These are phyloP conservation scores for Saitozyma podzolica DNA, from an alignment of 768 basidiomycete species.

Conservation along the genomic window DNA sequence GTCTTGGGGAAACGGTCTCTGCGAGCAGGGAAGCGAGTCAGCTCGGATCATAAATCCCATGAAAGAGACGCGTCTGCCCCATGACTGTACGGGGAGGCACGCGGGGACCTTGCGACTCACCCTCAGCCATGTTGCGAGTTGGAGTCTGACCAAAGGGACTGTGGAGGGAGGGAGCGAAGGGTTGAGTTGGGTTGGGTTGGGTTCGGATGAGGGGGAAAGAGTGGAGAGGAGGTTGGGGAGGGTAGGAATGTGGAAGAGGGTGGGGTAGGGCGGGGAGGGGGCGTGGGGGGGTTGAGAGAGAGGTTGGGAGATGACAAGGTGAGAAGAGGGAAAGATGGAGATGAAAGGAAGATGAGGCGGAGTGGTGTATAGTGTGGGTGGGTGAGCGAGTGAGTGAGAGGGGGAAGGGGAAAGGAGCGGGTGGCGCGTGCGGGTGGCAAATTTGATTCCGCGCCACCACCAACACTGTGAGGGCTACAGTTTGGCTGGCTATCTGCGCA, in stretches of 20 bases:
- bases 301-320: neutral
- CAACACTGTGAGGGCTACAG: too few species aligned
- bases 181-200: constrained; percentile 9
- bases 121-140: constrained; percentile 22
- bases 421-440: neutral
- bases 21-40: neutral
- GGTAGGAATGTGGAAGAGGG: too few species aligned
- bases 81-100: too few species aligned
- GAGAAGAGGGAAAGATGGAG: constrained; percentile 6
- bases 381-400: too few species aligned
- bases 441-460: constrained; percentile 6
- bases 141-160: neutral
- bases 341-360: constrained; percentile 4
- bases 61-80: too few species aligned
- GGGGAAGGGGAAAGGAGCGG: too few species aligned
- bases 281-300: too few species aligned
- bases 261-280: too few species aligned
- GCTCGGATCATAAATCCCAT: too few species aligned
- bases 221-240: neutral
- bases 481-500: too few species aligned
- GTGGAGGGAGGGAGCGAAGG: neutral
- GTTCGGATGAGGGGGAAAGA: constrained; percentile 10
- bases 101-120: constrained; percentile 2
- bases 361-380: too few species aligned
- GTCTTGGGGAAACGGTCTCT: constrained; percentile 42